Conservation (phyloP, 768 basidiomycete genomes). For the Daedalea quercina region DNA sequence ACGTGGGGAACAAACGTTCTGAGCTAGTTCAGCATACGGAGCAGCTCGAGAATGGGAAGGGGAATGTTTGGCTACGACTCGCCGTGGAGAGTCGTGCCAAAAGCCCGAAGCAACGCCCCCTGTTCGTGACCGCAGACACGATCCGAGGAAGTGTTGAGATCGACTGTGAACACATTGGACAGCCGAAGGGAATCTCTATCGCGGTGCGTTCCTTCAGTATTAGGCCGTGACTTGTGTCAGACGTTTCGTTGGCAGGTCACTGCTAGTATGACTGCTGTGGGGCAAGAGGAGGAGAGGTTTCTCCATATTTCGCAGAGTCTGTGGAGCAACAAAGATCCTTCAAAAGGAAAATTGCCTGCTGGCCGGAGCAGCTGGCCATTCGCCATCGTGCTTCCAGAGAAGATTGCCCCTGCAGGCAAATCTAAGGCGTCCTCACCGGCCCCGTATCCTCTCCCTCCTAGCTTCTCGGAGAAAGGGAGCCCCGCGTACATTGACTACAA, state of each 20-base stretch:
- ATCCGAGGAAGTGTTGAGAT: constrained; percentile 46
- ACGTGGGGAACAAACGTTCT: not conserved
- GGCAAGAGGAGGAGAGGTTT: constrained; percentile 47
- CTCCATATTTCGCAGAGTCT: constrained; percentile 35
- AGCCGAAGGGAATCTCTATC: constrained; percentile 40
- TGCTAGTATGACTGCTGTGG: constrained; percentile 44
- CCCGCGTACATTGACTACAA: constrained; percentile 53
- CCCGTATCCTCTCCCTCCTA: constrained; percentile 43
- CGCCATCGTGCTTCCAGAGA: constrained; percentile 37
- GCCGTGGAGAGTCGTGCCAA: constrained; percentile 37
- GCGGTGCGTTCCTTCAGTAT: constrained; percentile 29
- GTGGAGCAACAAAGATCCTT: constrained; percentile 29
- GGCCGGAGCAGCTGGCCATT: constrained; percentile 46
- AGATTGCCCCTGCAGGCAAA: constrained; percentile 31
- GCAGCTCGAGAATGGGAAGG: constrained; percentile 37
- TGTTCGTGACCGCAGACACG: constrained; percentile 41
- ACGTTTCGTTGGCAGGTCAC: constrained; percentile 27
- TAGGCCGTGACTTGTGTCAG: not conserved
- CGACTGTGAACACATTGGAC: constrained; percentile 42
- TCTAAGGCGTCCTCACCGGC: constrained; percentile 24
- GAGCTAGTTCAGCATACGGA: constrained; percentile 29
- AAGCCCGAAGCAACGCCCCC: constrained; percentile 32
- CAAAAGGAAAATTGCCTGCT: constrained; percentile 26
- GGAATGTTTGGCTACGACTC: constrained; percentile 42
- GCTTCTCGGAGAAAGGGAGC: constrained; percentile 48